Evolutionary conservation across 768 basidiomycete genomes (phyloP).

Genomic region (Lactarius hengduanensis): DNA sequence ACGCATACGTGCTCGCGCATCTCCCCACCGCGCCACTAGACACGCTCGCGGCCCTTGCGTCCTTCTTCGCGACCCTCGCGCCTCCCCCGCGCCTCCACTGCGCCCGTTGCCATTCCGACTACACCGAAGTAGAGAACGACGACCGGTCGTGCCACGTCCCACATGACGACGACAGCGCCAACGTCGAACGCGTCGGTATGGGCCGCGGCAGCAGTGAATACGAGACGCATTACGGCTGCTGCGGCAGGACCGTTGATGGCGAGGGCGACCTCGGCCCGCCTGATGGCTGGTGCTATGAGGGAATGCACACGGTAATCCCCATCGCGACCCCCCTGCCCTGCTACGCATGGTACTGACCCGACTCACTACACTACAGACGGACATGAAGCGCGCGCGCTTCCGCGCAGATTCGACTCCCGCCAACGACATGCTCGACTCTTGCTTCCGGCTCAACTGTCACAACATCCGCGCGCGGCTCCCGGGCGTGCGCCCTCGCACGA

Average conservation of each 20-base stretch:
- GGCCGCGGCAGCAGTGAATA: conserved; percentile 37
- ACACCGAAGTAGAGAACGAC: conserved; percentile 70
- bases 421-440: conserved; percentile 68
- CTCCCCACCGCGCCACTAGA: conserved; percentile 41
- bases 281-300: conserved; percentile 86
- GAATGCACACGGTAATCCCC: conserved; percentile 65
- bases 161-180: conserved; percentile 80
- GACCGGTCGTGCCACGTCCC: conserved; percentile 66
- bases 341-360: background rate
- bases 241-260: conserved; percentile 67
- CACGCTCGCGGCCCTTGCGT: conserved; percentile 47
- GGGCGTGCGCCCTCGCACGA: conserved; percentile 6
- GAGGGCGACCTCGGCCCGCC: conserved; percentile 81
- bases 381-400: conserved; percentile 73
- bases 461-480: conserved; percentile 36
- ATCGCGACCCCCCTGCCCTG: background rate
- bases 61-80: conserved; percentile 60
- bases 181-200: conserved; percentile 58
- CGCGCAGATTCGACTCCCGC: conserved; percentile 67
- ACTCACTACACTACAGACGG: conserved; percentile 46
- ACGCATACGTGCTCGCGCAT: conserved; percentile 57
- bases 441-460: conserved; percentile 55
- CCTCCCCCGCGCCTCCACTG: conserved; percentile 74
- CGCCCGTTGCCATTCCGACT: conserved; percentile 69
- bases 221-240: conserved; percentile 71